A percentile compares a stretch with the other conserved stretches of the same genome.
Evolutionary conservation across 495 filamentous ascomycete species (phyloP).

Genomic region (Podospora sp.): DNA sequence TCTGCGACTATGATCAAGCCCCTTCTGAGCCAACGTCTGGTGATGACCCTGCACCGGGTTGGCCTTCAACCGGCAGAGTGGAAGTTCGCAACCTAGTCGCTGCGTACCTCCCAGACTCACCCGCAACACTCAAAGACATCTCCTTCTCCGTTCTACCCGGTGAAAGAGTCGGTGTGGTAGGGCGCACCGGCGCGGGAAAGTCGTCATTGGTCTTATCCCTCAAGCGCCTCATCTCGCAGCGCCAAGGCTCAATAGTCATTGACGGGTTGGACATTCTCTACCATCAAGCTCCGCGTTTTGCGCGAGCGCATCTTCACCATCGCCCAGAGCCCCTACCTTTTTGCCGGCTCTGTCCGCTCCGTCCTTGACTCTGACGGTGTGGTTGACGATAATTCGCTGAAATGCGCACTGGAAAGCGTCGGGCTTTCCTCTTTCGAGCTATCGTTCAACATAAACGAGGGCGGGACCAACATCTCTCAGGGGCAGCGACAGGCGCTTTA

Average conservation of each 20-base stretch:
- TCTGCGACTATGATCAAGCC: constrained; percentile 43
- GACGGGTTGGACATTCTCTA: constrained; percentile 55
- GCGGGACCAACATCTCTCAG: constrained; percentile 55
- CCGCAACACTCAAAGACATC: too few relatives aligned
- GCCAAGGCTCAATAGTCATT: constrained; percentile 48
- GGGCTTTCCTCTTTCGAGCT: constrained; percentile 25
- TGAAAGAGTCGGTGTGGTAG: constrained; percentile 53
- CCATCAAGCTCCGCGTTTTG: constrained; percentile 49
- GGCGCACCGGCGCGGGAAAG: constrained; percentile 53
- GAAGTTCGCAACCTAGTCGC: constrained; percentile 45
- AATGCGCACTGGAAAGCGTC: constrained; percentile 47
- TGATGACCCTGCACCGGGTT: constrained; percentile 40
- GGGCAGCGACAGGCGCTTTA: constrained; percentile 70
- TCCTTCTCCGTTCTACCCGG: too few relatives aligned
- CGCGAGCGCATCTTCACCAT: constrained; percentile 55
- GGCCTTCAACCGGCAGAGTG: constrained; percentile 47
- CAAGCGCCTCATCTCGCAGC: constrained; percentile 52
- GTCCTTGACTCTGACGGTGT: constrained; percentile 56
- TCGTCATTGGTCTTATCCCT: constrained; percentile 49
- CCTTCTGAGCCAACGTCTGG: constrained; percentile 40
- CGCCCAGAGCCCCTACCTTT: constrained; percentile 57
- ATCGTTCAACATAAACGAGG: constrained; percentile 30
- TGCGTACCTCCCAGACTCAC: constrained; percentile 44
- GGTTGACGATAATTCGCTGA: constrained; percentile 57
- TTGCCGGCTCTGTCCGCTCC: constrained; percentile 54